A percentile compares a stretch with the other conserved stretches of the same genome.
phyloP scores from a whole-genome alignment of 345 rosid species.

The Arabidopsis thaliana region DNA sequence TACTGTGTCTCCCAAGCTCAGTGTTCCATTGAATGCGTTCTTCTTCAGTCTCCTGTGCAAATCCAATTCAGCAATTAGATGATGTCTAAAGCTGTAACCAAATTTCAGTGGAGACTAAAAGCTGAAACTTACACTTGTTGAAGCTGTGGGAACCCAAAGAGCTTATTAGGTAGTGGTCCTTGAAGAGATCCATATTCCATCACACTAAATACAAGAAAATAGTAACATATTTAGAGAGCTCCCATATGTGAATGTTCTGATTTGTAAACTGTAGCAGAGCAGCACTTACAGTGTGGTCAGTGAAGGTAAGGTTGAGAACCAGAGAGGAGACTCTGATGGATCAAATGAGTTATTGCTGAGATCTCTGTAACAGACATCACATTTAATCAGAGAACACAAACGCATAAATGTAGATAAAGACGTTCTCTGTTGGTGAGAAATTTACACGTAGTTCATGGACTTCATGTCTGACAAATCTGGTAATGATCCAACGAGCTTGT shows the following conservation, averaged over 20 bases:
- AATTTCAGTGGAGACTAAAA: background rate
- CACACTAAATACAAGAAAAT: slow-evolving; percentile 52
- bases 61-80: slow-evolving; percentile 14
- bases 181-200: slow-evolving; percentile 74
- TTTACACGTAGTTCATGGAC: slow-evolving; percentile 79
- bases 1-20: slow-evolving; percentile 63
- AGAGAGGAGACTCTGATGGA: slow-evolving; percentile 68
- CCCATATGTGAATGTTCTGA: slow-evolving; percentile 2
- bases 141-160: slow-evolving; percentile 73
- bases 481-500: slow-evolving; percentile 70
- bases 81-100: slow-evolving; percentile 3
- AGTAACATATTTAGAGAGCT: background rate
- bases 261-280: background rate
- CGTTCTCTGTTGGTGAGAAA: slow-evolving; percentile 9
- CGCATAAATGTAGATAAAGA: slow-evolving; percentile 15
- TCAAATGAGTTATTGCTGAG: slow-evolving; percentile 85
- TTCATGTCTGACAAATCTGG: slow-evolving; percentile 78
- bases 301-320: slow-evolving; percentile 88
- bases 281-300: slow-evolving; percentile 78
- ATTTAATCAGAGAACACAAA: slow-evolving; percentile 18
- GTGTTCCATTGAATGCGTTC: slow-evolving; percentile 66
- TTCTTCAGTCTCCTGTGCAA: slow-evolving; percentile 69
- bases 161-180: slow-evolving; percentile 66
- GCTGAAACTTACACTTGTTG: slow-evolving; percentile 77
- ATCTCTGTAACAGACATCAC: slow-evolving; percentile 59